phyloP scores from a whole-genome alignment of 768 basidiomycete genomes.

The Cantharellus cinnabarinus region DNA sequence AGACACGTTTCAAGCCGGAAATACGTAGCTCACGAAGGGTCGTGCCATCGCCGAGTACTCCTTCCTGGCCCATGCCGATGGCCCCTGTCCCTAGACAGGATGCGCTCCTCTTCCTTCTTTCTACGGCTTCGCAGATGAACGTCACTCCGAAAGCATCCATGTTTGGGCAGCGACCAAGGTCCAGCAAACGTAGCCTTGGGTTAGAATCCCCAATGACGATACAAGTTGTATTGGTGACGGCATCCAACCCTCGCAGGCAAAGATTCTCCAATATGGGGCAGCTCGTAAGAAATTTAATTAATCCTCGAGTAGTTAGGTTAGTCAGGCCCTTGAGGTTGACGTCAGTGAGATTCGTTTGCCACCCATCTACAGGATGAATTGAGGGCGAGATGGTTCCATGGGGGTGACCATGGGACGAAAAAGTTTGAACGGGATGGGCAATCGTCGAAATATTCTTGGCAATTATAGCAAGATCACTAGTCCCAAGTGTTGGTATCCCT shows the following conservation, averaged over 20 bases:
- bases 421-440: neutral
- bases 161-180: constrained; percentile 51
- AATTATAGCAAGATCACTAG: constrained; percentile 2
- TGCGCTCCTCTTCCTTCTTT: neutral
- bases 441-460: constrained; percentile 13
- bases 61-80: neutral
- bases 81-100: constrained; percentile 20
- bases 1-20: constrained; percentile 41
- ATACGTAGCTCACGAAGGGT: constrained; percentile 40
- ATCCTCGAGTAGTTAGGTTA: constrained; percentile 37
- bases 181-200: constrained; percentile 34
- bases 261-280: constrained; percentile 39
- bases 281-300: constrained; percentile 47
- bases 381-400: constrained; percentile 12
- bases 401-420: neutral
- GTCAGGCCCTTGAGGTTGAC: constrained; percentile 60
- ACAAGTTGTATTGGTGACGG: constrained; percentile 57
- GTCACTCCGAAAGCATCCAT: constrained; percentile 25
- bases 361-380: neutral
- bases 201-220: constrained; percentile 41
- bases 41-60: neutral
- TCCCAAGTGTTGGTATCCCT: constrained; percentile 17
- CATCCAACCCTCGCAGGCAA: constrained; percentile 43
- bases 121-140: constrained; percentile 24
- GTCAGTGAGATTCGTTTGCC: constrained; percentile 40